Evolutionary conservation across 176 grass and related monocot genomes (phyloP).

Genomic region (barley (Hordeum vulgare)): MorexV3_pseudomolecules_assembly NC_058521.1:23113700-23114199

Average conservation of each 20-base stretch:
- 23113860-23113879: too few species aligned
- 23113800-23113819: not conserved
- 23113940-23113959: not conserved
- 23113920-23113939: not conserved
- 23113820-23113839: not conserved
- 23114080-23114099: not conserved
- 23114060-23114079: conserved; percentile 35
- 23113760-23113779: too few species aligned
- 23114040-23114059: not conserved
- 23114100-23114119: not conserved
- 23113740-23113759: not conserved
- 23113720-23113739: not conserved
- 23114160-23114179: not conserved
- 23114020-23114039: not conserved
- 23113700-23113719: not conserved
- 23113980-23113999: not conserved
- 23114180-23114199: conserved; percentile 1
- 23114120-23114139: not conserved
- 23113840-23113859: not conserved
- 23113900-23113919: too few species aligned
- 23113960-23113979: too few species aligned
- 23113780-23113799: not conserved
- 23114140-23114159: not conserved
- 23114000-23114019: not conserved
- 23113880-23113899: not conserved